Evolutionary conservation across 1,139 yeast genomes (phyloP).

Genomic region (Taphrina betulina): DNA sequence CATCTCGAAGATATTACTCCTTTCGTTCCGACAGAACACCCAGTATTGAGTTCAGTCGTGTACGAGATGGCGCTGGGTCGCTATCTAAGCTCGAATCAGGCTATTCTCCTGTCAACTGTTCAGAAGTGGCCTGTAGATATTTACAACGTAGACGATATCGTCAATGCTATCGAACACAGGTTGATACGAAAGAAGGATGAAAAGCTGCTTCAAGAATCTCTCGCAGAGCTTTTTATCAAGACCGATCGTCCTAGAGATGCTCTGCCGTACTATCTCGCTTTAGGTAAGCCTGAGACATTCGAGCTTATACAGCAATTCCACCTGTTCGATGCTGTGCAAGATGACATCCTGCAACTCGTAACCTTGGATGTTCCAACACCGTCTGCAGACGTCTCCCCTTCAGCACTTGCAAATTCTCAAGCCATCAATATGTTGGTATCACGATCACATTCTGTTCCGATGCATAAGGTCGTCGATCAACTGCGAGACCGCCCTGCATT

Average conservation of each 20-base stretch:
- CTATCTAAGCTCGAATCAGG: conserved; percentile 49
- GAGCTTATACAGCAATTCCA: conserved; percentile 33
- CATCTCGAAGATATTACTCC: conserved; percentile 54
- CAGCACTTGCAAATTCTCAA: conserved; percentile 12
- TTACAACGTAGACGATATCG: conserved; percentile 53
- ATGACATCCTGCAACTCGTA: conserved; percentile 26
- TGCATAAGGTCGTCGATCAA: conserved; percentile 49
- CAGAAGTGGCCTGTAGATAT: conserved; percentile 60
- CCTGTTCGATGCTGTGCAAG: conserved; percentile 32
- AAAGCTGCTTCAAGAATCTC: conserved; percentile 49
- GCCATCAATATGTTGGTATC: conserved; percentile 31
- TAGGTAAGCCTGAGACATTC: conserved; percentile 31
- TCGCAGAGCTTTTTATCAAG: conserved; percentile 54
- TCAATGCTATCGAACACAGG: conserved; percentile 52
- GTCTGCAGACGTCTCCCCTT: not conserved
- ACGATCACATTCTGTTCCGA: conserved; percentile 34
- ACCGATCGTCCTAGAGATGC: conserved; percentile 33
- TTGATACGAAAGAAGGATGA: conserved; percentile 40
- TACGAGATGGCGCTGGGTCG: conserved; percentile 57
- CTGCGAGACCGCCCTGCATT: conserved; percentile 49
- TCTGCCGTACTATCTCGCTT: conserved; percentile 30
- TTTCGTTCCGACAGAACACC: conserved; percentile 48
- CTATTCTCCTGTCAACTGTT: conserved; percentile 49
- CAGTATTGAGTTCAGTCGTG: conserved; percentile 46
- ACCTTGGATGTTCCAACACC: conserved; percentile 11